Evolutionary conservation across 2,329 filamentous ascomycete genomes (phyloP), one percentile per base, ranked within the genome.

Genomic region (Arthrobotrys conoides): DNA sequence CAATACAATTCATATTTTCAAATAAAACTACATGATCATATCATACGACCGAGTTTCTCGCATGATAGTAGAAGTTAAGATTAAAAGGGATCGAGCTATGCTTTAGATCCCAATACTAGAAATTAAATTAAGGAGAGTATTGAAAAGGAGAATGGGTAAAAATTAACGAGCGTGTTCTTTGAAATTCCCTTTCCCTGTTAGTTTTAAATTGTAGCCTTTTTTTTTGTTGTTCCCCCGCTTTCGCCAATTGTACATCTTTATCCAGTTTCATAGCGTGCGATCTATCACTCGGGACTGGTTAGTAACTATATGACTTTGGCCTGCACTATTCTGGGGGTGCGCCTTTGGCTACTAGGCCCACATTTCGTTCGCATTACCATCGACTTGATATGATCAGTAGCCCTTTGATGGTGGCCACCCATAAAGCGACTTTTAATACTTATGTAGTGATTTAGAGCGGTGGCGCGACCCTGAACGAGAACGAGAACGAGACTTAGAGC

Each of bases 11-110:
- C 46, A 49, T 49, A 49, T 49, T 49, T 22, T 22, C 46, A 49
- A 22, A 49, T 49, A 49, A 49, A 49, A 49, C 46, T 49, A 49
- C 46, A n/a, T n/a, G n/a, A 49, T 49, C 46, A 49, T 49, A 22
- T 49, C 46, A 18, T 22, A 22, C 18, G 46, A 22, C 18, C 46
- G 46, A 49, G 46, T 49, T 49, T 49, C 46, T 49, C 46, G 46
- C 46, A 49, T 49, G 46, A 49, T 22, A 49, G 41, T 30, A 16
- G 41, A 22, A 49, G 46, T 49, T 49, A 30, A 30, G 46, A 18
- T 49, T 49, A 49, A 49, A 49, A 49, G 46, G 46, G 20, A 49
- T 49, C 18, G 18, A 49, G n/a, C 46, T 49, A 12, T 49, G 46
- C 46, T 49, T 22, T 49, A 49, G 46, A 22, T 49, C 14, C 46